These are phyloP conservation scores for Penicillium cinerascens DNA, from an alignment of 495 filamentous ascomycete species.

Conservation along the genomic window DNA sequence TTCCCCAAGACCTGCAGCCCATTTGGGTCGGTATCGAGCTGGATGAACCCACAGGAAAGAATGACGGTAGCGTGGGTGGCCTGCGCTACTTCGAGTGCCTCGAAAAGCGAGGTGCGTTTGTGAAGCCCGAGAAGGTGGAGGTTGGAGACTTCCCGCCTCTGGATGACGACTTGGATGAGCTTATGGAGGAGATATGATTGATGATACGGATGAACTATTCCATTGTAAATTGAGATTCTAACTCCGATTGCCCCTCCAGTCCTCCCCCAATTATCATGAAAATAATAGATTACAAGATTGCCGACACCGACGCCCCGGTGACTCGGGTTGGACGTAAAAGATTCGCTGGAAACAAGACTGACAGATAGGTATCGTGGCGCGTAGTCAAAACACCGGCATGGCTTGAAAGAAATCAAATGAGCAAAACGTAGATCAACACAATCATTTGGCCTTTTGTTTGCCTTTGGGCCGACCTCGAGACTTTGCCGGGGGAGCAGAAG, in stretches of 20 bases:
- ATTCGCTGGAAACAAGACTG: constrained; percentile 28
- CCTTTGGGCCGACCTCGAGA: constrained; percentile 38
- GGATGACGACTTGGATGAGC: constrained; percentile 60
- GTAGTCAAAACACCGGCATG: constrained; percentile 13
- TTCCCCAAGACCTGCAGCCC: constrained; percentile 42
- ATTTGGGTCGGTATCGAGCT: constrained; percentile 83
- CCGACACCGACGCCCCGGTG: constrained; percentile 20
- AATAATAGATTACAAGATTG: constrained; percentile 9
- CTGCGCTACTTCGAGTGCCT: constrained; percentile 71
- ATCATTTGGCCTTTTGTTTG: constrained; percentile 36
- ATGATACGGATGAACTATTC: background rate
- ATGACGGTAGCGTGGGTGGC: constrained; percentile 80
- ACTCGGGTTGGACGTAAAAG: background rate
- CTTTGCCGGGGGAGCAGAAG: constrained; percentile 13
- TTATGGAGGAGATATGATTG: constrained; percentile 78
- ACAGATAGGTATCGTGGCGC: constrained; percentile 21
- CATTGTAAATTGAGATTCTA: constrained; percentile 1
- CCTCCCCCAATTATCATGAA: constrained; percentile 1
- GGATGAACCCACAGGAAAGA: constrained; percentile 86
- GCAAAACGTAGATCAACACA: background rate
- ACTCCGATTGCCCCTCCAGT: background rate
- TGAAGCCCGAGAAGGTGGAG: constrained; percentile 85
- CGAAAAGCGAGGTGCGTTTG: constrained; percentile 76
- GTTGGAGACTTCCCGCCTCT: constrained; percentile 77
- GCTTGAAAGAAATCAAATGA: background rate